Conservation (phyloP, 495 filamentous ascomycete genomes). For the Neurospora sp. region DNA sequence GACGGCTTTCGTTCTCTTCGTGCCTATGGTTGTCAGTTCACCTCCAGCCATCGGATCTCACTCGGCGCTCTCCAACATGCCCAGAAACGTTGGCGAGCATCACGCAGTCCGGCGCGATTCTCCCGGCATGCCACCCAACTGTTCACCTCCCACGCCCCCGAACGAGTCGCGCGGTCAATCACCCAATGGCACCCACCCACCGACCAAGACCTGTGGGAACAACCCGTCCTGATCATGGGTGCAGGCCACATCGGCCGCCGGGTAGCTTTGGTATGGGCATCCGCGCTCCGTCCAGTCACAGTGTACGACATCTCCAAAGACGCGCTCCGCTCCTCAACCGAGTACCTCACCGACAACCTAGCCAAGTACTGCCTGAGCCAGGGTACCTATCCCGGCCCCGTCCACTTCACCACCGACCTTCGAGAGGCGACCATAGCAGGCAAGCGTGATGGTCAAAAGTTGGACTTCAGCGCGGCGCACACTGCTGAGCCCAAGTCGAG, state of each 20-base stretch:
- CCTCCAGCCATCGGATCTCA: neutral
- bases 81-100: neutral
- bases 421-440: conserved; percentile 17
- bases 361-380: conserved; percentile 18
- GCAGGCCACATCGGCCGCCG: conserved; percentile 28
- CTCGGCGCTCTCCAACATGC: neutral
- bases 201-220: conserved; percentile 19
- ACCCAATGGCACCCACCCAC: conserved; percentile 16
- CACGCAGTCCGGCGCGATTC: neutral
- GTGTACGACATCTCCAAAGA: conserved; percentile 26
- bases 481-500: conserved; percentile 17
- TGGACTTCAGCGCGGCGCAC: conserved; percentile 6
- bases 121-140: neutral
- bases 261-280: conserved; percentile 28
- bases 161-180: neutral
- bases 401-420: conserved; percentile 21
- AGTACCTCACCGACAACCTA: conserved; percentile 29
- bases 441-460: conserved; percentile 2
- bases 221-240: conserved; percentile 29
- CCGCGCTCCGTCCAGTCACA: conserved; percentile 22
- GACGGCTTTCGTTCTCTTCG: neutral
- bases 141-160: neutral
- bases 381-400: conserved; percentile 22
- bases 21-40: neutral
- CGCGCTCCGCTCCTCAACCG: conserved; percentile 17